A percentile compares a stretch with the other conserved stretches of the same genome.
phyloP scores from a whole-genome alignment of 257 asterid species.

The Ehretia macrophylla region DNA sequence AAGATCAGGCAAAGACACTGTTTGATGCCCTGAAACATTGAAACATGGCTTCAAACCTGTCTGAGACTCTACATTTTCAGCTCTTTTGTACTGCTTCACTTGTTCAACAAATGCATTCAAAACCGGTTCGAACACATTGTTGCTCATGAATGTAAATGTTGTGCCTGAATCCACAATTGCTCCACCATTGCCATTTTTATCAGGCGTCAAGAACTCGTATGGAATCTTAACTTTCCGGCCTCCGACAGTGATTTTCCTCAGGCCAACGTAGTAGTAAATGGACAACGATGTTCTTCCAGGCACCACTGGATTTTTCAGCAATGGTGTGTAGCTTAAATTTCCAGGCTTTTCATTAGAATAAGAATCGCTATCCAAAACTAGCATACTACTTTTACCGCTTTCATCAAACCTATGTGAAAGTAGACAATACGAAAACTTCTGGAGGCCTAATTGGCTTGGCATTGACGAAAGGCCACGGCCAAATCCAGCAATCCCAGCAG shows the following conservation, averaged over 20 bases:
- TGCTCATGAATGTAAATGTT: slow-evolving; percentile 55
- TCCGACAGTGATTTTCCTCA: slow-evolving; percentile 56
- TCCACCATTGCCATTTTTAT: slow-evolving; percentile 65
- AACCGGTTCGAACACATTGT: slow-evolving; percentile 34
- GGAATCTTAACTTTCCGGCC: slow-evolving; percentile 48
- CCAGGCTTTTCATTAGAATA: slow-evolving; percentile 16
- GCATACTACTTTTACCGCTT: slow-evolving; percentile 35
- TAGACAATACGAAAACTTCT: slow-evolving; percentile 72
- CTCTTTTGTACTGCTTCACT: slow-evolving; percentile 46
- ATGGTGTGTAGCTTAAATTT: slow-evolving; percentile 43
- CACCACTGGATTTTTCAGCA: slow-evolving; percentile 39
- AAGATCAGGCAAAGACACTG: slow-evolving; percentile 44
- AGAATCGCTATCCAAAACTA: slow-evolving; percentile 40
- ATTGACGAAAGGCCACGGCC: slow-evolving; percentile 68
- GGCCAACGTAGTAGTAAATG: slow-evolving; percentile 57
- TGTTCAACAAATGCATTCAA: slow-evolving; percentile 37
- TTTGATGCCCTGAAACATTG: slow-evolving; percentile 41
- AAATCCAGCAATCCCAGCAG: slow-evolving; percentile 83
- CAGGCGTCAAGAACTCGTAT: slow-evolving; percentile 36
- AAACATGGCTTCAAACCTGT: slow-evolving; percentile 73
- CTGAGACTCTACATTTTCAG: slow-evolving; percentile 34
- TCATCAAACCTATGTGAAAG: slow-evolving; percentile 64
- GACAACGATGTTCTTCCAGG: slow-evolving; percentile 27
- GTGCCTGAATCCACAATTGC: slow-evolving; percentile 88
- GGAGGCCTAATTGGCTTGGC: slow-evolving; percentile 63